Percentiles rank a stretch among this genome's conserved stretches.
These are phyloP conservation scores for Russula earlei DNA, from an alignment of 768 basidiomycete genomes.

Conservation along the genomic window DNA sequence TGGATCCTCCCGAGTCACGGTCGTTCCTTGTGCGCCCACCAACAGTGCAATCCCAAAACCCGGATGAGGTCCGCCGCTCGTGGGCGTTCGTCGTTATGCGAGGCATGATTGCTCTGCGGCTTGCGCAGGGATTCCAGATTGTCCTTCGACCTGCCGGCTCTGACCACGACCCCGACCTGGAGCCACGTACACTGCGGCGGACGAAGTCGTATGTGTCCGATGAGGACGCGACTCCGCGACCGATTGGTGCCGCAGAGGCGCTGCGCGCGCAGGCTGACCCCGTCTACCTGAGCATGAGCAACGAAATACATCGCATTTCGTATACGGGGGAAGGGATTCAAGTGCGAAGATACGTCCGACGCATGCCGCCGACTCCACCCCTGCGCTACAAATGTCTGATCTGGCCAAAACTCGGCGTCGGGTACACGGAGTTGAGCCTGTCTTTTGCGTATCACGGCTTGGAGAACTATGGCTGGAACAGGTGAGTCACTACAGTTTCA, in stretches of 20 bases:
- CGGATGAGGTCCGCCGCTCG: slow-evolving; percentile 51
- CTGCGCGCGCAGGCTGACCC: slow-evolving; percentile 53
- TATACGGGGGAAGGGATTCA: slow-evolving; percentile 89
- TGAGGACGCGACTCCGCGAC: slow-evolving; percentile 43
- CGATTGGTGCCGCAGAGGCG: slow-evolving; percentile 57
- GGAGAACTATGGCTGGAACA: slow-evolving; percentile 82
- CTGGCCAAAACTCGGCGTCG: slow-evolving; percentile 85
- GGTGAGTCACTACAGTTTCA: slow-evolving; percentile 34
- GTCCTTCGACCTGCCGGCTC: slow-evolving; percentile 43
- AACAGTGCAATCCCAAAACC: slow-evolving; percentile 32
- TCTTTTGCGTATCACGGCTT: slow-evolving; percentile 70
- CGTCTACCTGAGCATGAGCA: slow-evolving; percentile 88
- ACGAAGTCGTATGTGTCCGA: slow-evolving; percentile 51
- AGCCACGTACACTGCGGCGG: slow-evolving; percentile 32
- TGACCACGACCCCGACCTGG: slow-evolving; percentile 26
- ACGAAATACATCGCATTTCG: slow-evolving; percentile 88
- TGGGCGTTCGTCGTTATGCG: slow-evolving; percentile 82
- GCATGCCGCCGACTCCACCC: slow-evolving; percentile 51
- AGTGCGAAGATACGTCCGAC: slow-evolving; percentile 76
- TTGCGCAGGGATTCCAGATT: slow-evolving; percentile 94
- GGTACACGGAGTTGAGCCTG: slow-evolving; percentile 72
- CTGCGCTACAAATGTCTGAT: slow-evolving; percentile 83
- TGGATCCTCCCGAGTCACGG: slow-evolving; percentile 74
- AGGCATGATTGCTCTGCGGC: slow-evolving; percentile 86
- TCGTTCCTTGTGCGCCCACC: slow-evolving; percentile 79